Base-by-base conservation (phyloP, 805 yeast genomes). In the Limtongia smithiae region DNA sequence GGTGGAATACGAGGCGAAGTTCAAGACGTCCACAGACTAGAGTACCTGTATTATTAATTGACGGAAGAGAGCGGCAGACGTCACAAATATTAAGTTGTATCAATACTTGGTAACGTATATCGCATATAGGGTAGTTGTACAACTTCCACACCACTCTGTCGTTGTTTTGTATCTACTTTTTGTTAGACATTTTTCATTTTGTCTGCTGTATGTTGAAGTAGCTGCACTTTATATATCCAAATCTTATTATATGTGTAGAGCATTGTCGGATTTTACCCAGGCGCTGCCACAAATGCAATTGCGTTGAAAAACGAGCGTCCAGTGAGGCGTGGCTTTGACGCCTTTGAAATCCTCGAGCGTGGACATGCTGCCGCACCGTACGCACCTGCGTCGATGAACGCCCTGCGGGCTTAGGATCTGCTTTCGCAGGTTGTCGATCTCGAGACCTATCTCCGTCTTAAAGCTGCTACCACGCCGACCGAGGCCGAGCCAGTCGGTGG, bases 271-370 rank as follows among this genome's bases (percentile, higher is more conserved):
- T 37, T 31, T 32, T 8, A 55, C 48, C 57, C 58, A 55, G 3
- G 58, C 50, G 35, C 55, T 47, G 12, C 93, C 93, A 65, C 95
- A 85, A 31, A 85, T 69, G 66, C 95, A 85, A 22, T 79, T 79
- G 53, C 89, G 71, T 58, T 83, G 89, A 63, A 80, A 82, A 1
- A 83, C 81, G 68, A 79, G 71, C 0, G 83, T 76, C 84, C 87
- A 70, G 54, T 46, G 71, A 46, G 52, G 60, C 53, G 31, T 64
- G 55, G 22, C 28, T 27, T 43, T 45, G 8, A 20, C 25, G 49
- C 35, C 25, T 51, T 54, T 14, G 68, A 70, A 18, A 53, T 38
- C 75, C 68, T 64, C 66, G 45, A 58, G 55, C 17, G 70, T 65
- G 0, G 82, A 74, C 2, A 43, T 67, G 31, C 75, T 69, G 3